Conservation (phyloP, 1,139 yeast genomes). For the Protomyces lactucae-debilis region DNA sequence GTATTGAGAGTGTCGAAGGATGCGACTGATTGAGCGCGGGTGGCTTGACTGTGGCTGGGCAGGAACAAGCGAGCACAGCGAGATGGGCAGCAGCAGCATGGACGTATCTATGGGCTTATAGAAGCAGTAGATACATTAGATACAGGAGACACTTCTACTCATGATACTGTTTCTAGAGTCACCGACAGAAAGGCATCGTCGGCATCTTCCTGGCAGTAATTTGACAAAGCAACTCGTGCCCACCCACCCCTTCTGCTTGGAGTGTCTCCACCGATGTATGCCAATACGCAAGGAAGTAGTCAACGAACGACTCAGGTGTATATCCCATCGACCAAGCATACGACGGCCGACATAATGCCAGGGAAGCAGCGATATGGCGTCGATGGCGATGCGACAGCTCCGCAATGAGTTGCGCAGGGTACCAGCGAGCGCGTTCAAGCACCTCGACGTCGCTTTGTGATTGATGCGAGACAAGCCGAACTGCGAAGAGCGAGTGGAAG, state of each 20-base stretch:
- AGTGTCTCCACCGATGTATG: neutral
- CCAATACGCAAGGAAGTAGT: neutral
- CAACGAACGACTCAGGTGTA: neutral
- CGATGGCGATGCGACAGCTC: neutral
- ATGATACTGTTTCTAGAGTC: neutral
- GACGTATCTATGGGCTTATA: too few species aligned
- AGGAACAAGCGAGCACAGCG: too few species aligned
- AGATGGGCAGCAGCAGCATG: too few species aligned
- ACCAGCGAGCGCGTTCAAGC: neutral
- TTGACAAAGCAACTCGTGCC: neutral
- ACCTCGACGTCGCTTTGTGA: neutral
- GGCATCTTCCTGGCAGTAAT: neutral
- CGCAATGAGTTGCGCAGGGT: neutral
- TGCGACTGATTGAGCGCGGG: too few species aligned
- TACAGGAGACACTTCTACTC: too few species aligned
- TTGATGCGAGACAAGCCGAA: neutral
- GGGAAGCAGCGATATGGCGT: neutral
- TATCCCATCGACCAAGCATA: conserved; percentile 1
- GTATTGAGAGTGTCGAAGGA: too few species aligned
- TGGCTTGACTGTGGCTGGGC: too few species aligned
- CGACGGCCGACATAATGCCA: neutral
- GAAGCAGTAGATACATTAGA: too few species aligned
- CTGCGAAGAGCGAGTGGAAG: neutral
- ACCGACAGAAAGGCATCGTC: neutral
- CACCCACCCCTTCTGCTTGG: neutral